Evolutionary conservation across 352 stramenopile species (phyloP).

Genomic region (Globisporangium cystogenes): DNA sequence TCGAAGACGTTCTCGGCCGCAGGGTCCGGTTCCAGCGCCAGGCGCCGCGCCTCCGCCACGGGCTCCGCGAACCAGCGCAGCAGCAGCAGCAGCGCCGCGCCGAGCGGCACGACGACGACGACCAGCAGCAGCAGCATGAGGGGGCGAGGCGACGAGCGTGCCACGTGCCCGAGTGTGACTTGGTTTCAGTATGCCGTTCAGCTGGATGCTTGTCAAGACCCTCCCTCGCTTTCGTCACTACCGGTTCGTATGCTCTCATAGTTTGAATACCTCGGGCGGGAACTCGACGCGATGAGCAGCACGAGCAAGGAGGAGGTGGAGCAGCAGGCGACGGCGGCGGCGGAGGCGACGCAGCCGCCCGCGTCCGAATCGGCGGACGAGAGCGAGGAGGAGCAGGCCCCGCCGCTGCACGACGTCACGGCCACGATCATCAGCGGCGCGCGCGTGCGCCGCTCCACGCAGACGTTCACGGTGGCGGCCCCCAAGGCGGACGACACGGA

Average conservation of each 20-base stretch:
- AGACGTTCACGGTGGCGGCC: constrained; percentile 59
- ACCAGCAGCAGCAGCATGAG: constrained; percentile 15
- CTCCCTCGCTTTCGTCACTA: background rate
- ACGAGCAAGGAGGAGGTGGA: background rate
- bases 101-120: constrained; percentile 15
- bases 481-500: constrained; percentile 44
- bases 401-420: constrained; percentile 9
- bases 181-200: too few relatives aligned
- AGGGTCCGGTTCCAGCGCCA: constrained; percentile 41
- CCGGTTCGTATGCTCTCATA: background rate
- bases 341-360: background rate
- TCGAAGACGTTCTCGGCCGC: constrained; percentile 48
- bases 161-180: too few relatives aligned
- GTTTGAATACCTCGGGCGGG: background rate
- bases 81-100: constrained; percentile 25
- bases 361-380: background rate
- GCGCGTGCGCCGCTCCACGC: constrained; percentile 56
- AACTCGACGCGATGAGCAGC: background rate
- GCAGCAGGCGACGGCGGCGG: background rate
- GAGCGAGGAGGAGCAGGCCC: constrained; percentile 4
- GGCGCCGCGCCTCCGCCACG: constrained; percentile 43
- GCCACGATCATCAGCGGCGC: constrained; percentile 27
- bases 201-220: too few relatives aligned
- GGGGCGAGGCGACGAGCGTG: background rate
- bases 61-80: constrained; percentile 54